Evolutionary conservation across 2,329 filamentous ascomycete genomes (phyloP).

Genomic region (Ophiocordyceps camponoti-rufipedis): DNA sequence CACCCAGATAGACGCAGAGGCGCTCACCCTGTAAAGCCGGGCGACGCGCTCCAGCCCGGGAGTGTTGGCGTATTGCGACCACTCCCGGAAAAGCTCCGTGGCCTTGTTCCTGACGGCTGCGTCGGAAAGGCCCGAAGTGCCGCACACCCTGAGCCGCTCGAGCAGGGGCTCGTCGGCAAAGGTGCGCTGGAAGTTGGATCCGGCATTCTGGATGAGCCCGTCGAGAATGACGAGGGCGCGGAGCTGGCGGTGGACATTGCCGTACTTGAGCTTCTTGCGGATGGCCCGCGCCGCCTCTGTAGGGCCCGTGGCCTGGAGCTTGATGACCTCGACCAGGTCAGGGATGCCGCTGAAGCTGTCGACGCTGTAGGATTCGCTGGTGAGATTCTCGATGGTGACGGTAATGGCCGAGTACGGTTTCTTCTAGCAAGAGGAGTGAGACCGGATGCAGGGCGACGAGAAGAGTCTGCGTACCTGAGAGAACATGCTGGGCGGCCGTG

Average conservation of each 20-base stretch:
- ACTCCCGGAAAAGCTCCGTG: conserved; percentile 68
- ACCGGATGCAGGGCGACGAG: not conserved
- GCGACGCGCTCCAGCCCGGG: conserved; percentile 66
- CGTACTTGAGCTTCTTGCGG: conserved; percentile 97
- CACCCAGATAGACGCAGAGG: too few relatives aligned
- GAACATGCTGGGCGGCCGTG: not conserved
- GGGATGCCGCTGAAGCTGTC: conserved; percentile 85
- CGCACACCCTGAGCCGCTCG: conserved; percentile 76
- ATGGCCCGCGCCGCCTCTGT: conserved; percentile 80
- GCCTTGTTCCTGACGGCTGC: conserved; percentile 77
- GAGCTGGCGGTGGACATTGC: conserved; percentile 80
- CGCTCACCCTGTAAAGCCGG: conserved; percentile 47
- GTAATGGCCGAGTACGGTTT: conserved; percentile 88
- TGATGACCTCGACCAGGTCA: conserved; percentile 85
- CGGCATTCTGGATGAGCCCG: conserved; percentile 86
- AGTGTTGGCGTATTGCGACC: conserved; percentile 71
- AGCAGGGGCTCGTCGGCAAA: conserved; percentile 86
- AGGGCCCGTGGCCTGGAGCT: conserved; percentile 72
- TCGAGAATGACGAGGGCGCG: conserved; percentile 79
- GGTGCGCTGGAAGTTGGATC: conserved; percentile 64
- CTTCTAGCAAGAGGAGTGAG: conserved; percentile 15
- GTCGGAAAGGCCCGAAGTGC: conserved; percentile 71
- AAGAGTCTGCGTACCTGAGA: not conserved
- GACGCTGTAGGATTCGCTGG: conserved; percentile 74
- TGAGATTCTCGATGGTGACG: conserved; percentile 79